phyloP scores from a whole-genome alignment of 164 flowering plant genomes.

The Liriodendron chinense region DNA sequence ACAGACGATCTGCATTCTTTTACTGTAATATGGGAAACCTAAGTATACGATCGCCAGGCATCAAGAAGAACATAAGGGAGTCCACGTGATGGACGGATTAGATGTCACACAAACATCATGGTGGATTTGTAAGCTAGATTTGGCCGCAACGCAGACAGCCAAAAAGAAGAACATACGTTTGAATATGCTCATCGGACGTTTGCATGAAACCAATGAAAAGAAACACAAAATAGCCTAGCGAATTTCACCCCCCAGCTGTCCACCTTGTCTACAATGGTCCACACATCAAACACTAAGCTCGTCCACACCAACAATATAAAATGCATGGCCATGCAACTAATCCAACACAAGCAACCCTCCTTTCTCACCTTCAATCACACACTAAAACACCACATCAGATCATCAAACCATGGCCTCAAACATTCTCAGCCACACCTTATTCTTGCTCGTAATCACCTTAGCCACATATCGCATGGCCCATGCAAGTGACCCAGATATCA shows the following conservation, averaged over 20 bases:
- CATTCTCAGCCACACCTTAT: conserved; percentile 1
- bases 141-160: no score
- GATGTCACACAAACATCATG: no score
- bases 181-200: not conserved
- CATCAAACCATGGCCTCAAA: conserved; percentile 7
- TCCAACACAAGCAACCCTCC: not conserved
- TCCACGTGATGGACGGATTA: no score
- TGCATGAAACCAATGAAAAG: not conserved
- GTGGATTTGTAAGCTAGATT: no score
- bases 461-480: conserved; percentile 7
- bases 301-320: not conserved
- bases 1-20: no score
- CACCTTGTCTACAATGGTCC: not conserved
- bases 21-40: no score
- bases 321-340: not conserved
- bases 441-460: conserved; percentile 14
- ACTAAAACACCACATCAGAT: not conserved
- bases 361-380: not conserved
- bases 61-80: no score
- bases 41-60: no score
- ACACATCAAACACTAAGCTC: not conserved
- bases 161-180: no score
- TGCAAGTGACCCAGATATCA: conserved; percentile 28
- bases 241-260: not conserved
- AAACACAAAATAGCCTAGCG: not conserved